phyloP scores from a whole-genome alignment of 2,329 filamentous ascomycete genomes.

The Paecilomyces fulvus region DNA sequence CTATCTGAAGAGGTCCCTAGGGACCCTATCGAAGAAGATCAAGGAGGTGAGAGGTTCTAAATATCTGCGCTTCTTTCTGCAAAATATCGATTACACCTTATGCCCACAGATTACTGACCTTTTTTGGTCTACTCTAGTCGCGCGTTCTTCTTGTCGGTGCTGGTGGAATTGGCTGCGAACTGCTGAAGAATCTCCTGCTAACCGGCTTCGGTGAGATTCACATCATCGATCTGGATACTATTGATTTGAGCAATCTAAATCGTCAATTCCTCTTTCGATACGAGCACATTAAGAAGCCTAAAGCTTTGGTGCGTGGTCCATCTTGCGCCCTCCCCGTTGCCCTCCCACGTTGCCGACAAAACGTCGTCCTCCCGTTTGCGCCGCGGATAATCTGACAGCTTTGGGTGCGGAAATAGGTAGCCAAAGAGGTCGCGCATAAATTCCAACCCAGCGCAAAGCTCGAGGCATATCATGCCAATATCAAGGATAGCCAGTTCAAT shows the following conservation, averaged over 20 bases:
- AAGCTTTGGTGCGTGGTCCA: conserved; percentile 63
- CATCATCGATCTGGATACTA: conserved; percentile 94
- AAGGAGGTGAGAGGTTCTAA: conserved; percentile 27
- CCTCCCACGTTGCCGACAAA: neutral
- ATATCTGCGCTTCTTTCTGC: neutral
- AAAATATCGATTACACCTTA: conserved; percentile 2
- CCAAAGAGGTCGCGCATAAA: conserved; percentile 78
- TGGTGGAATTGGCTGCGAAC: conserved; percentile 93
- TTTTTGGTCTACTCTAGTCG: conserved; percentile 46
- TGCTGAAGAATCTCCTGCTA: conserved; percentile 91
- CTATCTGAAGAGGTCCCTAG: conserved; percentile 36
- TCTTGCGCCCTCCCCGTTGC: conserved; percentile 3
- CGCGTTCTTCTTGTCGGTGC: conserved; percentile 90
- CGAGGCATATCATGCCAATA: conserved; percentile 84
- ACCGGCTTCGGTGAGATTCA: conserved; percentile 88
- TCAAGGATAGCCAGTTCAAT: conserved; percentile 81
- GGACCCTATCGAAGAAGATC: conserved; percentile 30
- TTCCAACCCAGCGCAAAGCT: conserved; percentile 88
- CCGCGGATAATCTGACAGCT: conserved; percentile 9
- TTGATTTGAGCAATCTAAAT: conserved; percentile 95
- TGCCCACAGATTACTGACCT: neutral
- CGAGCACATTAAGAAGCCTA: conserved; percentile 96
- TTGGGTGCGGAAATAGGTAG: conserved; percentile 51
- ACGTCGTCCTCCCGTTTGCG: neutral
- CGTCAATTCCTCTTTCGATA: conserved; percentile 94